Percentiles rank a stretch among this genome's conserved stretches.
These are phyloP conservation scores for Xylaria nigripes DNA, from an alignment of 495 filamentous ascomycete genomes.

Conservation along the genomic window DNA sequence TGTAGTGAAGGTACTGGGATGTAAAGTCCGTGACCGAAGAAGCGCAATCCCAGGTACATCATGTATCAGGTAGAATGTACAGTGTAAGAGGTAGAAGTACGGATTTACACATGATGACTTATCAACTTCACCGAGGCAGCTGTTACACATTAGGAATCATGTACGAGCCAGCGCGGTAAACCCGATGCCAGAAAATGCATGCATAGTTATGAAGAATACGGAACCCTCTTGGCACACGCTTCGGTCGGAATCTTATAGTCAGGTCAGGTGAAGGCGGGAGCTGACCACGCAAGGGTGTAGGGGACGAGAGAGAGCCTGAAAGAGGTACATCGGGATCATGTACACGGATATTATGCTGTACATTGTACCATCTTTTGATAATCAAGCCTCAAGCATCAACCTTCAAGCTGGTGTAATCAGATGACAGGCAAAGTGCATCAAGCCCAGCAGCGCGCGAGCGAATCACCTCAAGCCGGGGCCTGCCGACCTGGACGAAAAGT, in stretches of 20 bases:
- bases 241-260: background rate
- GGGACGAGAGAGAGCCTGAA: too few species aligned
- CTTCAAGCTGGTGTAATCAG: conserved; percentile 9
- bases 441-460: conserved; percentile 5
- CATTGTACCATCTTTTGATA: too few species aligned
- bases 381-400: conserved; percentile 7
- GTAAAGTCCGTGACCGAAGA: too few species aligned
- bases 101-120: conserved; percentile 3
- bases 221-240: background rate
- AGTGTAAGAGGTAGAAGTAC: too few species aligned
- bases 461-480: conserved; percentile 8
- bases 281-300: background rate
- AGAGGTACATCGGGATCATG: too few species aligned
- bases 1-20: too few species aligned
- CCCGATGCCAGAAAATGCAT: background rate
- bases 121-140: conserved; percentile 11
- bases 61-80: background rate
- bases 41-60: background rate
- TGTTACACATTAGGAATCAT: background rate
- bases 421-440: conserved; percentile 10
- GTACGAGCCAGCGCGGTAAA: conserved; percentile 3
- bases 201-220: background rate
- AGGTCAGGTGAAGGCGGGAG: conserved; percentile 8
- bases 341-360: too few species aligned
- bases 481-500: conserved; percentile 8